phyloP scores from a whole-genome alignment of 1,284 basidiomycete genomes.

The Rhodotorula sp. region DNA sequence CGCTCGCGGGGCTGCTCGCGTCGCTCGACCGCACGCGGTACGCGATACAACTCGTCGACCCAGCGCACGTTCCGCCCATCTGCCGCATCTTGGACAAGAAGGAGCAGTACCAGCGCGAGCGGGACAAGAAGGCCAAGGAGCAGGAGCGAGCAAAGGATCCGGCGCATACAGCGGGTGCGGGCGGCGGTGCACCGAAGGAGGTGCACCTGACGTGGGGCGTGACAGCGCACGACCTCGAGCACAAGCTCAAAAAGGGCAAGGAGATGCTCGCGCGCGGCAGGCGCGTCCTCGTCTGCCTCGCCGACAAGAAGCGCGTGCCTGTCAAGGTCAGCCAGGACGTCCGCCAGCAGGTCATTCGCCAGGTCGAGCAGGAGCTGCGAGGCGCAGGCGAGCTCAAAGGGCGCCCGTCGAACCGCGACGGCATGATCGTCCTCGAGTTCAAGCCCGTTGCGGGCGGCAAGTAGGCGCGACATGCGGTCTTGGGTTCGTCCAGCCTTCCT shows the following conservation, averaged over 20 bases:
- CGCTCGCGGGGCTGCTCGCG: constrained; percentile 25
- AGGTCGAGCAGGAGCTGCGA: constrained; percentile 14
- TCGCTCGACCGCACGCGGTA: constrained; percentile 34
- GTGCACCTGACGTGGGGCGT: constrained; percentile 72
- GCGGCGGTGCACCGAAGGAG: constrained; percentile 59
- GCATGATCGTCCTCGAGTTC: constrained; percentile 28
- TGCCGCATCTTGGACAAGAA: constrained; percentile 54
- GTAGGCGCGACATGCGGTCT: background rate
- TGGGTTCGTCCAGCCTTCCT: no score
- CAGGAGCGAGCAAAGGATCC: constrained; percentile 20
- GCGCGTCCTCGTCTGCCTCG: constrained; percentile 61
- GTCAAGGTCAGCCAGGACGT: constrained; percentile 15
- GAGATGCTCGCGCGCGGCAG: constrained; percentile 64
- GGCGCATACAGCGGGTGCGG: background rate
- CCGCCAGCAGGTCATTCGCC: constrained; percentile 11
- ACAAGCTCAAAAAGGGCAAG: constrained; percentile 66
- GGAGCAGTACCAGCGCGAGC: constrained; percentile 49
- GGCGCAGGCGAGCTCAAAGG: constrained; percentile 18
- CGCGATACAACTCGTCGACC: constrained; percentile 35
- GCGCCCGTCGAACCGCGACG: constrained; percentile 10
- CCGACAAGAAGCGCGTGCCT: constrained; percentile 24
- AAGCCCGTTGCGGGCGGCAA: background rate
- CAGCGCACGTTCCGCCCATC: constrained; percentile 45
- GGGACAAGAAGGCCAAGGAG: constrained; percentile 34
- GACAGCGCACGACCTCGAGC: constrained; percentile 62